A percentile compares a stretch with the other conserved stretches of the same genome.
These are phyloP conservation scores for Corymbia calophylla DNA, from an alignment of 441 rosid species.

Conservation along the genomic window DNA sequence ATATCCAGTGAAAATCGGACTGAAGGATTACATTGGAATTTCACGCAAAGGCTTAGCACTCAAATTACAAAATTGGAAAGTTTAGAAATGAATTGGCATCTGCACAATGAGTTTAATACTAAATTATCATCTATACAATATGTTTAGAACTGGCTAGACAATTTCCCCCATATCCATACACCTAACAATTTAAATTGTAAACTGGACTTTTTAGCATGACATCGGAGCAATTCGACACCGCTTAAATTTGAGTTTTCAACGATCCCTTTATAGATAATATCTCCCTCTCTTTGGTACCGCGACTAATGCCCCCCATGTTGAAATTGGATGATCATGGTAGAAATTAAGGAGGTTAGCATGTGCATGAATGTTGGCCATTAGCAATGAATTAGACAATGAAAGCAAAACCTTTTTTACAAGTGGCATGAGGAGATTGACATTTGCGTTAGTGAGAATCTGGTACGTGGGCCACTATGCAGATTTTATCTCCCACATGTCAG, in stretches of 20 bases:
- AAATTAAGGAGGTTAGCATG: background rate
- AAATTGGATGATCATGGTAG: background rate
- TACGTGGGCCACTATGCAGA: background rate
- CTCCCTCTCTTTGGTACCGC: background rate
- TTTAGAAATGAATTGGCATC: background rate
- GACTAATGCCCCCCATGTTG: background rate
- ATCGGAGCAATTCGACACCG: rapidly evolving
- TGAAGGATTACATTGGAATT: rapidly evolving
- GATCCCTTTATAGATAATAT: background rate
- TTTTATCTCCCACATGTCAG: background rate
- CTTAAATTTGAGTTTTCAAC: background rate
- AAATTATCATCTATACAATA: background rate
- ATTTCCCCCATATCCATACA: background rate
- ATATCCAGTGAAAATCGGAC: background rate
- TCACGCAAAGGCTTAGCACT: background rate
- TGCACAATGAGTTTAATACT: rapidly evolving
- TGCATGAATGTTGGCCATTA: background rate
- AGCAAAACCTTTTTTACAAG: background rate
- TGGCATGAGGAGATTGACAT: background rate
- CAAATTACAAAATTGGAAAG: background rate
- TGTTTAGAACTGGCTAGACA: background rate
- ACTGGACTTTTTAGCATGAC: background rate
- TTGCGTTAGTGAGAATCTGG: background rate
- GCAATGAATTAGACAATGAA: background rate
- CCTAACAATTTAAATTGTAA: background rate